A percentile compares a stretch with the other conserved stretches of the same genome.
Evolutionary conservation across 257 asterid species (phyloP).

Genomic region (Primulina eburnea): DNA sequence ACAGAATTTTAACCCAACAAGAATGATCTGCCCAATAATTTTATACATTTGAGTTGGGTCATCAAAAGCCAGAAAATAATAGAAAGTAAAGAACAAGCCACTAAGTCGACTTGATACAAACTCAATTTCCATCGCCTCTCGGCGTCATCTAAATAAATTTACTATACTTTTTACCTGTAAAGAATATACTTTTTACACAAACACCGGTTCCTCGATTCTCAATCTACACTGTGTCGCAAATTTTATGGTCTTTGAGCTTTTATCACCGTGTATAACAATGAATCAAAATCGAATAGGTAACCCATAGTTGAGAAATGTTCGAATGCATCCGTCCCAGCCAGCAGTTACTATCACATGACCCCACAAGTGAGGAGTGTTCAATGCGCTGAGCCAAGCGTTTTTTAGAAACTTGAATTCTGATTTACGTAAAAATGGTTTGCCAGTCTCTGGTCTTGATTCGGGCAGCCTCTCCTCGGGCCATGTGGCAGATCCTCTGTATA

Average conservation of each 20-base stretch:
- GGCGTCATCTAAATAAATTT: background rate
- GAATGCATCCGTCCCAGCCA: conserved; percentile 90
- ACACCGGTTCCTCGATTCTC: background rate
- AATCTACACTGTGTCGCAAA: background rate
- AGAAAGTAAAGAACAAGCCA: background rate
- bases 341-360: conserved; percentile 85
- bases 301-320: conserved; percentile 82
- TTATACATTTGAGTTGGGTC: background rate
- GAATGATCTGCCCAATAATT: conserved; percentile 1
- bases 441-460: conserved; percentile 28
- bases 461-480: conserved; percentile 82
- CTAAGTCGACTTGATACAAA: background rate
- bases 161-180: background rate
- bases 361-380: conserved; percentile 69
- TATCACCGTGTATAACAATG: background rate
- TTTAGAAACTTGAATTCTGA: conserved; percentile 68
- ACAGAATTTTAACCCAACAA: no score
- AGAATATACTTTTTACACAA: background rate
- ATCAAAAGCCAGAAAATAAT: background rate
- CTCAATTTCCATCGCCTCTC: conserved; percentile 12
- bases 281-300: conserved; percentile 66
- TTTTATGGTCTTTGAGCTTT: background rate
- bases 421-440: conserved; percentile 38
- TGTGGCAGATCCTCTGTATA: conserved; percentile 57
- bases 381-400: conserved; percentile 58